These are phyloP conservation scores for Solanum bulbocastanum DNA, from an alignment of 257 asterid species.

Conservation along the genomic window DNA sequence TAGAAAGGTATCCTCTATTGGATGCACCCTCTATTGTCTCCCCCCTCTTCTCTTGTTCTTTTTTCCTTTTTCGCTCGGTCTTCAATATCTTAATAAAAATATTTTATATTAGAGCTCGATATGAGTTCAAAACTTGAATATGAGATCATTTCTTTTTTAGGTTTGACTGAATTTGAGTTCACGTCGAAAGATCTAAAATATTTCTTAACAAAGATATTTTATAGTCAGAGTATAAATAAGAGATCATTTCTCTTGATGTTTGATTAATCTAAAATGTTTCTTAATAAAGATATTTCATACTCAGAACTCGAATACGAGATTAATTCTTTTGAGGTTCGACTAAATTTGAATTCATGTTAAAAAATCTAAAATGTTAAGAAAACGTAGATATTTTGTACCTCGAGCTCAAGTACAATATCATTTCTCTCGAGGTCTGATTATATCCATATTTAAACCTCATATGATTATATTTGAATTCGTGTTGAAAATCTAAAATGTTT, in stretches of 20 bases:
- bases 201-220: neutral
- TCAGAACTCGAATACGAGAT: fast-evolving
- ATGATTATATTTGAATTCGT: neutral
- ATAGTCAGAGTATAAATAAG: neutral
- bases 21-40: neutral
- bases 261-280: neutral
- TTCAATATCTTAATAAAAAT: neutral
- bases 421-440: neutral
- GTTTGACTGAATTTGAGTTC: neutral
- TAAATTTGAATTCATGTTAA: neutral
- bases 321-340: neutral
- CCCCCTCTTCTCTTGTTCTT: neutral
- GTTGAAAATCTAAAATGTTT: fast-evolving
- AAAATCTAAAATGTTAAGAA: neutral
- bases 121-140: neutral
- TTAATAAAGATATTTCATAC: too few relatives aligned
- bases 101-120: neutral
- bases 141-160: neutral
- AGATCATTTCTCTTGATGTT: neutral
- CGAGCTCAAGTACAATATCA: neutral
- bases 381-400: neutral
- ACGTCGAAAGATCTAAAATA: fast-evolving
- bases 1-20: neutral
- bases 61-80: neutral
- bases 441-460: neutral